Evolutionary conservation across 2,329 filamentous ascomycete species (phyloP), one percentile per base, ranked within the genome.

Genomic region (Aspergillus puulaauensis): DNA sequence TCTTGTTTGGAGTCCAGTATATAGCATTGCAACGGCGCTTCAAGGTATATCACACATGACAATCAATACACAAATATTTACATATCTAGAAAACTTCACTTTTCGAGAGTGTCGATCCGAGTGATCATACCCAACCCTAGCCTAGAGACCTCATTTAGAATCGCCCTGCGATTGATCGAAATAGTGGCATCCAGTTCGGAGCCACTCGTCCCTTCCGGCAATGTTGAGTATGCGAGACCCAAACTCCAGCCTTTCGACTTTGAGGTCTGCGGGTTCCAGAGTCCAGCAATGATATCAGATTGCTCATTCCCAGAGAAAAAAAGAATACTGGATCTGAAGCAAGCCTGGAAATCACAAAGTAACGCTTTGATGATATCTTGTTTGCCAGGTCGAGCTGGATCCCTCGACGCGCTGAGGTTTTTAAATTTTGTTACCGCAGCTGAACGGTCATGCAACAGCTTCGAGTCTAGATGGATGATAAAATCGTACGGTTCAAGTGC

Each of bases 401-500:
- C 9, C 75, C 73, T 61, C 69, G 75, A 53, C 67, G 73, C 61
- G n/a, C 89, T 85, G 35, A 97, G 80, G 70, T 97, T 97, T 77
- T 96, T 96, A 80, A 88, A 97, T 31, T 59, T 76, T 62, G 59
- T 71, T 64, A 58, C 70, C n/a, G 56, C 66, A 40, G 75, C 68
- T 57, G 70, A 39, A 72, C 70, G 48, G 77, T 76, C 66, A 44
- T 75, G 51, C 70, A 66, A 75, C 57, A 83, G 70, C 50, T 83
- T 86, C 33, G 81, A 64, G 15, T 85, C 83, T 19, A 98, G 78
- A 68, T 88, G 84, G 54, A 99, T 79, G n/a, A 93, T 77, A 62
- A 98, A 88, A 71, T 98, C 91, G 73, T 93, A 99, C 63, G 96
- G 92, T 9, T 75, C 74, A 6, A 91, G 79, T 0, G 88, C 85